Percentiles rank a stretch among this genome's conserved stretches.
phyloP scores from a whole-genome alignment of 73 alveolate genomes.

The Stentor roeselii region DNA sequence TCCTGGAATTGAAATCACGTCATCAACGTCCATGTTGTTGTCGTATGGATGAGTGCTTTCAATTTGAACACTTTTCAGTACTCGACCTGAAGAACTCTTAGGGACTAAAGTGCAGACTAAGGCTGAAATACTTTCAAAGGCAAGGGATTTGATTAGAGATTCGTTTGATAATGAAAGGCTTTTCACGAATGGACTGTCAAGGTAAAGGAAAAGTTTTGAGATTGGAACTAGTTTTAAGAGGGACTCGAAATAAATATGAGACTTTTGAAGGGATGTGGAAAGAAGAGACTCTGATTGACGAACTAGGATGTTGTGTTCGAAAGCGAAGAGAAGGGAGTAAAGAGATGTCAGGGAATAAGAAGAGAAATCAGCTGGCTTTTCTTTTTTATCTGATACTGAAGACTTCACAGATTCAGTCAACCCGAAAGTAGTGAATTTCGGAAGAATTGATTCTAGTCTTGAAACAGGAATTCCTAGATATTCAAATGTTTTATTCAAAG shows the following conservation, averaged over 20 bases:
- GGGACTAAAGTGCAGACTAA: not conserved
- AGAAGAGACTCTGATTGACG: not conserved
- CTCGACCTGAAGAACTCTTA: conserved; percentile 7
- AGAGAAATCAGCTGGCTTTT: not conserved
- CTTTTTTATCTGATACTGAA: not conserved
- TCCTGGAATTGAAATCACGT: conserved; percentile 31
- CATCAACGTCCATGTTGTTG: conserved; percentile 22
- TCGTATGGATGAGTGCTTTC: conserved; percentile 28
- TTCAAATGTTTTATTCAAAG: not conserved
- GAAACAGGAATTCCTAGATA: not conserved
- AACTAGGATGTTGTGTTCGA: not conserved
- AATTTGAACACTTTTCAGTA: not conserved
- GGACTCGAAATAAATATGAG: not conserved
- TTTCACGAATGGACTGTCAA: not conserved
- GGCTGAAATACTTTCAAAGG: not conserved
- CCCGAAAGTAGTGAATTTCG: conserved; percentile 6
- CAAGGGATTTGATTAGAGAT: not conserved
- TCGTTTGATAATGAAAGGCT: not conserved
- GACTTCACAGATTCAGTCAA: not conserved
- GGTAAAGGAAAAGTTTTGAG: not conserved
- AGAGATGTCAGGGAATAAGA: not conserved
- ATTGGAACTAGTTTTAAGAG: too few species aligned
- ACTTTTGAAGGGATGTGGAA: not conserved
- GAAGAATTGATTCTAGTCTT: not conserved
- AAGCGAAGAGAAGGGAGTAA: not conserved